Conservation (phyloP, 2,329 filamentous ascomycete species). For the Xylariaceae sp. region DNA sequence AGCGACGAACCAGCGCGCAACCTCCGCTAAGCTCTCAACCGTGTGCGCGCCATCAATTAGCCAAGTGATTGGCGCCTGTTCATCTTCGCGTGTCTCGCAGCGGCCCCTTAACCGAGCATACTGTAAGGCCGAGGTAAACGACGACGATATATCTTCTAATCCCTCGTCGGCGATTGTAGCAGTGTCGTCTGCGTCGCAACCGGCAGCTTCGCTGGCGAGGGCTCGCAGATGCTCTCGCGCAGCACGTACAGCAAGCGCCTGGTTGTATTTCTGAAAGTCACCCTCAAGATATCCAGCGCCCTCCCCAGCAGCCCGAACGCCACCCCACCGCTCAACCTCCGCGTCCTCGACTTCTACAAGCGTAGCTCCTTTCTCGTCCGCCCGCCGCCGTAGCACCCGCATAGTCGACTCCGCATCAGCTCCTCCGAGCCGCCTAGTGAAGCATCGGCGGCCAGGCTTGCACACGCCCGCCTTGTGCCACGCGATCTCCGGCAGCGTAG, state of each 20-base stretch:
- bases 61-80: slow-evolving; percentile 58
- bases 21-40: slow-evolving; percentile 72
- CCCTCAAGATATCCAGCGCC: slow-evolving; percentile 41
- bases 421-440: slow-evolving; percentile 54
- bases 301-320: slow-evolving; percentile 28
- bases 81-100: slow-evolving; percentile 59
- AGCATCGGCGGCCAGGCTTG: slow-evolving; percentile 61
- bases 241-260: slow-evolving; percentile 52
- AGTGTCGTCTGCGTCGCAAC: slow-evolving; percentile 2
- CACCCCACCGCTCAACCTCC: slow-evolving; percentile 41
- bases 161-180: slow-evolving; percentile 7
- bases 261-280: slow-evolving; percentile 55
- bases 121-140: slow-evolving; percentile 62
- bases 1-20: slow-evolving; percentile 70
- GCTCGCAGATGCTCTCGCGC: slow-evolving; percentile 54
- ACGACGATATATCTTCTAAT: slow-evolving; percentile 40
- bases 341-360: slow-evolving; percentile 42
- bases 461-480: slow-evolving; percentile 93
- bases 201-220: slow-evolving; percentile 9
- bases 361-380: slow-evolving; percentile 49
- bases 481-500: slow-evolving; percentile 72
- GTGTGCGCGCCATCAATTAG: slow-evolving; percentile 88
- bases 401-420: slow-evolving; percentile 31
- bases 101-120: slow-evolving; percentile 68
- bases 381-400: slow-evolving; percentile 55